Base-by-base conservation (phyloP, 169 alveolate genomes). In the Neospora caninum region DNA sequence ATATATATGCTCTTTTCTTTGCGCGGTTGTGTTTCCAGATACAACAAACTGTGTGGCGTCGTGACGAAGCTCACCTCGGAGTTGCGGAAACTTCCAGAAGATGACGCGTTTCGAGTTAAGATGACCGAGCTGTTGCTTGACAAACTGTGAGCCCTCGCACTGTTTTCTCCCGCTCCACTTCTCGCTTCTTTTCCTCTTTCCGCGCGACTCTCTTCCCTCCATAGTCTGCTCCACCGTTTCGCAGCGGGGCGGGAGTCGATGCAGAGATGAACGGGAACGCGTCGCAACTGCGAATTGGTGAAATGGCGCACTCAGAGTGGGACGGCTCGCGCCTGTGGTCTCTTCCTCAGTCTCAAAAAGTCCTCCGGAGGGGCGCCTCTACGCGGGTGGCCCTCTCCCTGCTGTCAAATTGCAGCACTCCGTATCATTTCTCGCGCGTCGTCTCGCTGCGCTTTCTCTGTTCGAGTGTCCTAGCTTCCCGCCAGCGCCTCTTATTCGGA, bases 31-130 rank as follows among this genome's bases (percentile, higher is more conserved):
- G 20, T 43, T 29, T 16, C 54, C 84, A 97, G 98, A 96, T 99
- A 99, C 97, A 99, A 99, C 96, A 98, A 98, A 93, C 97, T 99
- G 91, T 99, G 99, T 80, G 99, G 99, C 49, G 92, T 96, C 67
- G 97, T 99, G 41, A 98, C 99, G 83, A 98, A 98, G 91, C 96
- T 99, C 67, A 98, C 98, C 13, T 97, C 98, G 58, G 98, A 98
- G 92, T 95, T 99, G 70, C 97, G 99, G 95, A 96, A 97, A 95
- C 97, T 99, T 39, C 98, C 99, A 53, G 98, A 97, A 34, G 97
- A 97, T 80, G 99, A 99, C 94, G 96, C 97, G 58, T 98, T 97
- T 94, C 95, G 99, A 86, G 97, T 98, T 34, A 98, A 98, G 93
- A 97, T 98, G 98, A 98, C 99, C 9, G 99, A 98, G 93, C 97